A percentile compares a stretch with the other conserved stretches of the same genome.
Evolutionary conservation across 116 monocot genomes (phyloP).

Genomic region (Posidonia oceanica): DNA sequence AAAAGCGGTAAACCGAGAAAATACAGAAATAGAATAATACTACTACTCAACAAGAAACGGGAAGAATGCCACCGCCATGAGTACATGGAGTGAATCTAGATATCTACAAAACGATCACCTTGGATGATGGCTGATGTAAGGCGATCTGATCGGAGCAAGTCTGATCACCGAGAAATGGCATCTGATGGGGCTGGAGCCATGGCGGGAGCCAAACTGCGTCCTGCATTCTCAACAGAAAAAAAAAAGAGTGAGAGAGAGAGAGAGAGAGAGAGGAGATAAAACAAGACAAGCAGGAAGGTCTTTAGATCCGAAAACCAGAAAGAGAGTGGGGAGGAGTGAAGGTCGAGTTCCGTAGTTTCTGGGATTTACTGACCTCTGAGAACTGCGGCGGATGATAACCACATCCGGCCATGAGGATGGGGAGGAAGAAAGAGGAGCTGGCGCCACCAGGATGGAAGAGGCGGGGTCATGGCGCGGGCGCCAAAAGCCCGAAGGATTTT

Average conservation of each 20-base stretch:
- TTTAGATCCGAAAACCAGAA: too few relatives aligned
- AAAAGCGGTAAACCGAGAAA: slow-evolving; percentile 2
- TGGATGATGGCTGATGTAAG: slow-evolving; percentile 6
- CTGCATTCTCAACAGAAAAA: slow-evolving; percentile 9
- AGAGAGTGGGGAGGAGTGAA: neutral
- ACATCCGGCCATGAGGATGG: neutral
- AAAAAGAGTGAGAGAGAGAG: neutral
- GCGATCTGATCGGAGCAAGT: neutral
- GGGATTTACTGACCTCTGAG: slow-evolving; percentile 27
- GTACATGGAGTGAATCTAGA: too few relatives aligned
- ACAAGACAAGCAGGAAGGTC: neutral
- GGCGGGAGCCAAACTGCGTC: slow-evolving; percentile 32
- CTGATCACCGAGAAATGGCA: slow-evolving; percentile 2
- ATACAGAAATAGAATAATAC: too few relatives aligned
- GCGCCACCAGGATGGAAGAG: neutral
- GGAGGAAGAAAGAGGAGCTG: neutral
- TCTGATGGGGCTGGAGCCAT: slow-evolving; percentile 41
- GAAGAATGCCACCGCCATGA: too few relatives aligned
- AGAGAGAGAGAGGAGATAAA: neutral
- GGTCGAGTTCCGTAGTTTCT: neutral
- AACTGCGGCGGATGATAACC: slow-evolving; percentile 31
- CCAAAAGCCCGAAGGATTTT: neutral
- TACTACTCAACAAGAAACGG: too few relatives aligned
- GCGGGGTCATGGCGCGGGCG: neutral
- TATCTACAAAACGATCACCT: slow-evolving; percentile 7